Conservation (phyloP, 768 basidiomycete genomes). For the Dendrothele bispora region DNA sequence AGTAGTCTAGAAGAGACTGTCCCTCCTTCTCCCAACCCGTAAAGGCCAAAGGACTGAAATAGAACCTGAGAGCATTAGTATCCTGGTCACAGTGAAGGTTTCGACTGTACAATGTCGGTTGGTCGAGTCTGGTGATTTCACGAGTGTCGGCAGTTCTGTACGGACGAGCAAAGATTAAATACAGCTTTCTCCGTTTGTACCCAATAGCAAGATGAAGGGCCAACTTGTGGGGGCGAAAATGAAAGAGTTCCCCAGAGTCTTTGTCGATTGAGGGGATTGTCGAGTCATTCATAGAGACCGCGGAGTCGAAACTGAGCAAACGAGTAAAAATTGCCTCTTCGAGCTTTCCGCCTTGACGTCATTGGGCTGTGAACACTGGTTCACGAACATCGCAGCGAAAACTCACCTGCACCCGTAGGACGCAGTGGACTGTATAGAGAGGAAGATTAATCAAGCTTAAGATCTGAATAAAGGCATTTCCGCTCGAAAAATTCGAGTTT, state of each 20-base stretch:
- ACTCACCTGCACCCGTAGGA: background rate
- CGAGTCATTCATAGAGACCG: background rate
- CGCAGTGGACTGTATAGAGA: no score
- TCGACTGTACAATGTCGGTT: background rate
- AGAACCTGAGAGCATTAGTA: constrained; percentile 12
- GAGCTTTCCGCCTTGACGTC: background rate
- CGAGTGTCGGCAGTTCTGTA: constrained; percentile 15
- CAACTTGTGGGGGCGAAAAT: constrained; percentile 5
- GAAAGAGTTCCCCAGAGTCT: constrained; percentile 9
- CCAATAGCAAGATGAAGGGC: constrained; percentile 15
- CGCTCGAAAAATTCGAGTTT: no score
- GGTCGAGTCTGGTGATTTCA: constrained; percentile 15
- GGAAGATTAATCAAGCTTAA: no score
- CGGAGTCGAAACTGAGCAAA: background rate
- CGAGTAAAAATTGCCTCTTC: no score
- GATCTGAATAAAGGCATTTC: no score
- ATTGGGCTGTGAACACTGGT: background rate
- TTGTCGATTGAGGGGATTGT: background rate
- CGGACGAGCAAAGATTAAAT: constrained; percentile 16
- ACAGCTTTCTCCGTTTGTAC: constrained; percentile 16
- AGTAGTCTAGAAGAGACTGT: constrained; percentile 17
- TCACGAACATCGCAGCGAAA: background rate
- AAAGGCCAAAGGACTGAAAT: constrained; percentile 12
- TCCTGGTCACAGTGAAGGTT: background rate
- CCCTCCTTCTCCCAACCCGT: constrained; percentile 16